phyloP scores from a whole-genome alignment of 192 early-diverging fungal species.

The Lobosporangium transversale region DNA sequence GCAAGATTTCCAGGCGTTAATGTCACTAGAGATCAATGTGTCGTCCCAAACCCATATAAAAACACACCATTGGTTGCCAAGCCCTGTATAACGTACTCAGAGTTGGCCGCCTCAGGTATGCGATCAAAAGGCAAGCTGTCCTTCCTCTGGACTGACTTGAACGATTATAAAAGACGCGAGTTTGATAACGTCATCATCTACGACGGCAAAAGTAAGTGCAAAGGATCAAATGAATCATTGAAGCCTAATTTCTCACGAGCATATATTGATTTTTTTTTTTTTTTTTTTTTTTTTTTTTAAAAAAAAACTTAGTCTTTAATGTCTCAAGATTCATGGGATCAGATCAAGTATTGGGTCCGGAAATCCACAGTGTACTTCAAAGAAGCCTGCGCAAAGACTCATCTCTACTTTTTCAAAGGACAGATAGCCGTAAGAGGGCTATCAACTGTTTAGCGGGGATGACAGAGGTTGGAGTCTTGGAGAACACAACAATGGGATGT shows the following conservation, averaged over 20 bases:
- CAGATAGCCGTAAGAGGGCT: constrained; percentile 18
- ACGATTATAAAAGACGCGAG: constrained; percentile 5
- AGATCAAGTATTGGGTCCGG: constrained; percentile 14
- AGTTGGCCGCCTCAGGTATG: constrained; percentile 3
- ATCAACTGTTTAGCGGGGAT: constrained; percentile 12
- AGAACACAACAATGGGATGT: constrained; percentile 57
- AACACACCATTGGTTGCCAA: constrained; percentile 28
- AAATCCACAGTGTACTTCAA: constrained; percentile 7
- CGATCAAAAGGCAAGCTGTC: constrained; percentile 11
- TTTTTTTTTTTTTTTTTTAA: neutral
- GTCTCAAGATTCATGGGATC: constrained; percentile 8
- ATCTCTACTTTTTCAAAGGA: constrained; percentile 31
- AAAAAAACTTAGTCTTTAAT: constrained; percentile 26
- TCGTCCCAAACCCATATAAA: constrained; percentile 20
- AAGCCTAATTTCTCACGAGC: neutral
- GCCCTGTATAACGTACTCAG: constrained; percentile 15
- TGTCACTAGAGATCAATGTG: constrained; percentile 10
- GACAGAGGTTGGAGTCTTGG: constrained; percentile 41
- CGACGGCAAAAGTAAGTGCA: constrained; percentile 36
- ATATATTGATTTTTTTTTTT: constrained; percentile 3
- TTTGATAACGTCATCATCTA: constrained; percentile 28
- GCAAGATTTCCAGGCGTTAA: constrained; percentile 11
- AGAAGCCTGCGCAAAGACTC: constrained; percentile 16
- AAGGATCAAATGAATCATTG: neutral
- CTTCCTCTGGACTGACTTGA: constrained; percentile 39